Evolutionary conservation across 2,329 filamentous ascomycete genomes (phyloP).

Genomic region (Lecanicillium sp.): DNA sequence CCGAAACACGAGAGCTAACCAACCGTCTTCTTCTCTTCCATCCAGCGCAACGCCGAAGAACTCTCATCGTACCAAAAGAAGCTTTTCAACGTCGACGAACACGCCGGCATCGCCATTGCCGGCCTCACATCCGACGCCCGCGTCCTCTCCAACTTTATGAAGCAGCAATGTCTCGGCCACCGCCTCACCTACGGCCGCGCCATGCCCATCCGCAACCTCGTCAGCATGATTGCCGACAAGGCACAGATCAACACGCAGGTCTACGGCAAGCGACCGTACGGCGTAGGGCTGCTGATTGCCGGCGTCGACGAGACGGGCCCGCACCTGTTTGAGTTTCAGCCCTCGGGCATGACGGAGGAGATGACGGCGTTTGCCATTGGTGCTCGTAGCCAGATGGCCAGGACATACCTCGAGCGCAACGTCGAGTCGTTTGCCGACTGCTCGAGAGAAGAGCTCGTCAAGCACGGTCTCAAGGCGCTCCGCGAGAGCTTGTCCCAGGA

Average conservation of each 20-base stretch:
- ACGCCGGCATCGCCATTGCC: constrained; percentile 90
- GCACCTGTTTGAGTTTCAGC: constrained; percentile 98
- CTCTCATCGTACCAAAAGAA: constrained; percentile 99
- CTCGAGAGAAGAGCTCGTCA: constrained; percentile 76
- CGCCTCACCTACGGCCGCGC: constrained; percentile 93
- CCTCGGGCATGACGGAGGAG: constrained; percentile 90
- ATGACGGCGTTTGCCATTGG: constrained; percentile 96
- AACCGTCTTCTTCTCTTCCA: not conserved
- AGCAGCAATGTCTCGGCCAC: constrained; percentile 93
- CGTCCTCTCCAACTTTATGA: constrained; percentile 99
- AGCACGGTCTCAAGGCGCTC: constrained; percentile 81
- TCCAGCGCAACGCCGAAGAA: constrained; percentile 93
- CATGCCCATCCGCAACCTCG: constrained; percentile 82
- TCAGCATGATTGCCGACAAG: constrained; percentile 87
- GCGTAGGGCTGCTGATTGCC: constrained; percentile 84
- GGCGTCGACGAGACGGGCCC: constrained; percentile 91
- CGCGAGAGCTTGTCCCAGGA: constrained; percentile 96
- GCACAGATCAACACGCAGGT: constrained; percentile 97
- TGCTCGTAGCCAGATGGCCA: constrained; percentile 91
- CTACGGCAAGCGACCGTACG: constrained; percentile 93
- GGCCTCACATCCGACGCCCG: constrained; percentile 96
- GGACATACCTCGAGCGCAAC: constrained; percentile 92
- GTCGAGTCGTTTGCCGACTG: constrained; percentile 72
- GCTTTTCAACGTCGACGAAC: constrained; percentile 91
- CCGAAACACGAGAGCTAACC: constrained; percentile 9